These are phyloP conservation scores for Teratosphaeria zuluensis DNA, from an alignment of 2,329 filamentous ascomycete species.

Conservation along the genomic window DNA sequence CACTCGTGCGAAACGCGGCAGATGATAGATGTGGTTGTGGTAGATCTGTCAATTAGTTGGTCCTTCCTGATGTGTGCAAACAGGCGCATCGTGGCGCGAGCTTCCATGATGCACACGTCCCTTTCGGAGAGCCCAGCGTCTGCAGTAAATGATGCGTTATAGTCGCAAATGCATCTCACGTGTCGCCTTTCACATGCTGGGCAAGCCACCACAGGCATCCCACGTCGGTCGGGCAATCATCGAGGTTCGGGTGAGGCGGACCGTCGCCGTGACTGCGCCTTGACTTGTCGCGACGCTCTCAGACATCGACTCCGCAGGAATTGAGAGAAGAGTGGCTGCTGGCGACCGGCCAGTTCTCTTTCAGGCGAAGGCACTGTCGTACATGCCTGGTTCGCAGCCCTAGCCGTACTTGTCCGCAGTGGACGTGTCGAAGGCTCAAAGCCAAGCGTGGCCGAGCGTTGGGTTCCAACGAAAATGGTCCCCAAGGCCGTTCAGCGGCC, in stretches of 20 bases:
- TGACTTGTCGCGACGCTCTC: background rate
- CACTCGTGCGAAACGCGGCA: background rate
- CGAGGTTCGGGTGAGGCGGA: background rate
- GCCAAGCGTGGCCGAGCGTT: background rate
- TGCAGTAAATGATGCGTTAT: background rate
- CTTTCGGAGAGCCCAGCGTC: background rate
- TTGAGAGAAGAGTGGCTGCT: background rate
- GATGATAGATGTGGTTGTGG: background rate
- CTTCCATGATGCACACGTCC: background rate
- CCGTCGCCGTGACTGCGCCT: background rate
- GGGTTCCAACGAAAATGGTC: background rate
- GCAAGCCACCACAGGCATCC: background rate
- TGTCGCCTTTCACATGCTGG: background rate
- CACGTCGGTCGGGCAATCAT: background rate
- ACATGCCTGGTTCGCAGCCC: background rate
- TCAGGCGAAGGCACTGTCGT: background rate
- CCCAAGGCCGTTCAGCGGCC: background rate
- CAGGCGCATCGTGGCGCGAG: background rate
- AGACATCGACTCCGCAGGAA: too few species aligned
- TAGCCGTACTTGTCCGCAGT: background rate
- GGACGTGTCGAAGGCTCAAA: background rate
- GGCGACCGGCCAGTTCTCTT: background rate
- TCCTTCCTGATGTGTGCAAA: background rate
- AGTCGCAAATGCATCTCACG: background rate
- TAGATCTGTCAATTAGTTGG: background rate